These are phyloP conservation scores for Eucalyptus grandis DNA, from an alignment of 345 rosid genomes.

Conservation along the genomic window DNA sequence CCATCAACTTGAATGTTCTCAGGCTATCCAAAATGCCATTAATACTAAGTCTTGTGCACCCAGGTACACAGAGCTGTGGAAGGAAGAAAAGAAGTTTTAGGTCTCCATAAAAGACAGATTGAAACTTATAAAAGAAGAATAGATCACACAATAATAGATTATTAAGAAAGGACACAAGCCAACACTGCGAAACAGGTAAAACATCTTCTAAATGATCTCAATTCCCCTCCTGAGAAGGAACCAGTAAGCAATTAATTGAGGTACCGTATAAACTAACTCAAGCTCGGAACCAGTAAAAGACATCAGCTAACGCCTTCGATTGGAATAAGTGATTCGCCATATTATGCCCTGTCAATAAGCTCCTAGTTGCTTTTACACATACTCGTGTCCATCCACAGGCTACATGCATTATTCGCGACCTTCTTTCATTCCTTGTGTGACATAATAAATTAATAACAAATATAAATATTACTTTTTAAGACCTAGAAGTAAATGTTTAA, in stretches of 20 bases:
- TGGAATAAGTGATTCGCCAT: neutral
- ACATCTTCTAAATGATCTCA: neutral
- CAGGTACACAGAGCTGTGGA: conserved; percentile 77
- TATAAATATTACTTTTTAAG: neutral
- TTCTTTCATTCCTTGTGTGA: neutral
- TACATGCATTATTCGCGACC: neutral
- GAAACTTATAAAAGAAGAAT: neutral
- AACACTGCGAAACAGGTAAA: neutral
- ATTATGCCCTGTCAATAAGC: neutral
- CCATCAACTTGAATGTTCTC: conserved; percentile 37
- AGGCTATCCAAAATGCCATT: conserved; percentile 56
- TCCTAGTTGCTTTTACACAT: neutral
- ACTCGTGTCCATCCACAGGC: neutral
- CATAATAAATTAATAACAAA: neutral
- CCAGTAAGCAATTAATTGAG: neutral
- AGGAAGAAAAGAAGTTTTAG: neutral
- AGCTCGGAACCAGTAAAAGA: neutral
- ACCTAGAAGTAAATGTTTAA: neutral
- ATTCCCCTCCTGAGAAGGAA: neutral
- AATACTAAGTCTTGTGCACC: conserved; percentile 69
- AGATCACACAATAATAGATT: neutral
- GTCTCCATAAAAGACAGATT: neutral
- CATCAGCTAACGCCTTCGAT: neutral
- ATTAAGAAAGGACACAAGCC: neutral
- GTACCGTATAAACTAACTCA: neutral